These are phyloP conservation scores for Terana coerulea DNA, from an alignment of 768 basidiomycete genomes.

Conservation along the genomic window DNA sequence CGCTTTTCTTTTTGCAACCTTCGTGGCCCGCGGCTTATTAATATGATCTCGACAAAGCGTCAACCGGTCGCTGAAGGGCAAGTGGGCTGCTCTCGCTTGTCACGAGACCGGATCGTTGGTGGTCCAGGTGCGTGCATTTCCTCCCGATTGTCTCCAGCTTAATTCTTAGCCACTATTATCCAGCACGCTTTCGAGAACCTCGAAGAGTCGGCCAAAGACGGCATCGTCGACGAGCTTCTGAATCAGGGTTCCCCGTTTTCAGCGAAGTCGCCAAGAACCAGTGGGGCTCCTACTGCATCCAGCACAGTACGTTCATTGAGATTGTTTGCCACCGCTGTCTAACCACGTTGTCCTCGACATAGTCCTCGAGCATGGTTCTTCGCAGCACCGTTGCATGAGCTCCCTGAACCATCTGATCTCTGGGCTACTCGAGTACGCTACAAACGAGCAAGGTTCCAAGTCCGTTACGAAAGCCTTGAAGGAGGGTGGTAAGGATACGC, in stretches of 20 bases:
- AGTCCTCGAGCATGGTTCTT: conserved; percentile 86
- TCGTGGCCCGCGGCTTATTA: conserved; percentile 1
- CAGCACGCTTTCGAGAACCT: conserved; percentile 86
- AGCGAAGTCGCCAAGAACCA: conserved; percentile 80
- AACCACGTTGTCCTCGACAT: background rate
- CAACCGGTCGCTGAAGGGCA: conserved; percentile 82
- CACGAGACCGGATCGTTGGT: conserved; percentile 89
- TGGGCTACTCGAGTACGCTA: conserved; percentile 76
- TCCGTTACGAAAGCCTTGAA: conserved; percentile 84
- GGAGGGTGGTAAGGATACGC: conserved; percentile 74
- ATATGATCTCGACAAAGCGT: conserved; percentile 45
- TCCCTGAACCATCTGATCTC: conserved; percentile 72
- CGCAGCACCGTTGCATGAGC: conserved; percentile 67
- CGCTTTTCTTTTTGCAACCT: conserved; percentile 11
- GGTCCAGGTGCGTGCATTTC: conserved; percentile 56
- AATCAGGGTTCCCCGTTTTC: conserved; percentile 67
- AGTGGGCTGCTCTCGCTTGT: conserved; percentile 86
- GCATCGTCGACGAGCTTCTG: conserved; percentile 80
- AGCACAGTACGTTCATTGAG: conserved; percentile 59
- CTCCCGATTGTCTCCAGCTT: background rate
- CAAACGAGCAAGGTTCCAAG: conserved; percentile 84
- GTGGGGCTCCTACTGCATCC: conserved; percentile 86
- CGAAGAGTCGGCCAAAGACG: conserved; percentile 79
- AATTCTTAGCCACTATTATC: background rate
- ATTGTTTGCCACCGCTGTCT: background rate